Evolutionary conservation across 2,329 filamentous ascomycete genomes (phyloP).

Genomic region (Trichoderma oligosporum): DNA sequence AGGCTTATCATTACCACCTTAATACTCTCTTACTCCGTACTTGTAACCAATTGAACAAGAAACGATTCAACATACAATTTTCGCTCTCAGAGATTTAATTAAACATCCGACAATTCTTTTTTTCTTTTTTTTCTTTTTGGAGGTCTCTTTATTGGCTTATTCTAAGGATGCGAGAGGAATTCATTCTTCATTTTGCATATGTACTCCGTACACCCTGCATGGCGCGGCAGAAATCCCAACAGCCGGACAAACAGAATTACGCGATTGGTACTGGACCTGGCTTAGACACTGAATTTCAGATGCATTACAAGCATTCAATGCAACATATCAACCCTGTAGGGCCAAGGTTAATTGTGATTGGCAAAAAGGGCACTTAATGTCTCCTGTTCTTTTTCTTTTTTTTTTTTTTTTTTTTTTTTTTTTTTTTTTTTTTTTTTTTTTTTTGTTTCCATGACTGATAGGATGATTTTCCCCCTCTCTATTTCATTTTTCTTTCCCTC

Average conservation of each 20-base stretch:
- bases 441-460: background rate
- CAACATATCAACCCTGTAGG: background rate
- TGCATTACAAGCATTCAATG: background rate
- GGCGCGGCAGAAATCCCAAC: slow-evolving; percentile 5
- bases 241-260: background rate
- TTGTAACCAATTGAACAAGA: no score
- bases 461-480: background rate
- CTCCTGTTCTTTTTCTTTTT: background rate
- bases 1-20: no score
- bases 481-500: background rate
- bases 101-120: no score
- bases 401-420: background rate
- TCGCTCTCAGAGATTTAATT: no score
- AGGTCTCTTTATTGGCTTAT: background rate
- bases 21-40: no score
- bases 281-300: background rate
- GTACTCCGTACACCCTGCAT: slow-evolving; percentile 10
- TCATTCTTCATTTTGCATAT: background rate
- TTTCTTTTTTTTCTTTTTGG: no score
- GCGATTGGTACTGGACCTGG: slow-evolving; percentile 4
- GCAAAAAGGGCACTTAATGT: background rate
- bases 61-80: no score
- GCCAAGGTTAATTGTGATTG: background rate
- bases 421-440: background rate
- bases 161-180: background rate